Conservation (phyloP, 2,329 filamentous ascomycete species). For the Parasarocladium wereldwijsianum region DNA sequence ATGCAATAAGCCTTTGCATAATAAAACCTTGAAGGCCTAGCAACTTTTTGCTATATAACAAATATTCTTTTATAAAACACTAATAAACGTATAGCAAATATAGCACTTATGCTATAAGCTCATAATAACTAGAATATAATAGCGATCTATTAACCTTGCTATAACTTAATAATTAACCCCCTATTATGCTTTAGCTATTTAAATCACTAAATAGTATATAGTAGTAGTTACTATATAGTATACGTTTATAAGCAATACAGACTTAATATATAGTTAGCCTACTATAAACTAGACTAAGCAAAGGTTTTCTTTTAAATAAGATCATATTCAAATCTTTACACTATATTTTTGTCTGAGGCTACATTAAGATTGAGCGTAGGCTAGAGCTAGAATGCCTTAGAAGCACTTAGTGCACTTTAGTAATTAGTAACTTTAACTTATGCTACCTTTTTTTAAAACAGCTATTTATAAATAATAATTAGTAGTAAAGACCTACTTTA, state of each 20-base stretch:
- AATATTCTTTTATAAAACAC: not conserved
- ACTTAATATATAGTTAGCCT: not conserved
- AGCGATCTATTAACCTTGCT: too few relatives aligned
- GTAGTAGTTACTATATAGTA: not conserved
- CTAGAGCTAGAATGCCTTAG: too few relatives aligned
- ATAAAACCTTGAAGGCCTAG: too few relatives aligned
- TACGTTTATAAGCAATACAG: not conserved
- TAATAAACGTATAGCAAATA: not conserved
- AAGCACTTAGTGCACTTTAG: too few relatives aligned
- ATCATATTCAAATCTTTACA: not conserved
- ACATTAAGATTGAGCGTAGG: too few relatives aligned
- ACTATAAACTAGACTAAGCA: not conserved
- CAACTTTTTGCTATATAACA: not conserved
- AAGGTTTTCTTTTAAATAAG: not conserved
- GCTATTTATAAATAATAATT: not conserved
- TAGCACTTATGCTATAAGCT: not conserved
- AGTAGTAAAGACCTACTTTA: not conserved
- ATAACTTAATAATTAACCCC: too few relatives aligned
- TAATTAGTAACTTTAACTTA: too few relatives aligned
- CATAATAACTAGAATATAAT: not conserved
- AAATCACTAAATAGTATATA: not conserved
- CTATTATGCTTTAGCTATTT: constrained; percentile 1
- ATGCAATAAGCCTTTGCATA: not conserved
- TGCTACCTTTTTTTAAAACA: too few relatives aligned
- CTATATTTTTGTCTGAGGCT: too few relatives aligned